Evolutionary conservation across 2,329 filamentous ascomycete species (phyloP).

Genomic region (Sporothrix brunneoviolacea): DNA sequence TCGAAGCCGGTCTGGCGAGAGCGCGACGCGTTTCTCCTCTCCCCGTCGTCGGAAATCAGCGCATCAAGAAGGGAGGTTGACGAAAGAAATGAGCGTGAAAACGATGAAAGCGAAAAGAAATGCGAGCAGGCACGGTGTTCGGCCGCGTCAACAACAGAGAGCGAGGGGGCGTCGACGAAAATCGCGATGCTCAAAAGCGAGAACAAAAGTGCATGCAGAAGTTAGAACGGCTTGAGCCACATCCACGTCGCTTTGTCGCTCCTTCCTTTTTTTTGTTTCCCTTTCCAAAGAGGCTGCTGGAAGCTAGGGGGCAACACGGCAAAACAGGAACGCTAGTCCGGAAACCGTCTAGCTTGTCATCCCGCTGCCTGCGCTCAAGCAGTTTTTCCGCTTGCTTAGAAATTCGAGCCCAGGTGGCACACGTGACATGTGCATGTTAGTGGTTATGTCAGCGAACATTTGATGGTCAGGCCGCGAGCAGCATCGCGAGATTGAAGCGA

Average conservation of each 20-base stretch:
- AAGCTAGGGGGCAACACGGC: slow-evolving; percentile 14
- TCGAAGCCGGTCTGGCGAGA: slow-evolving; percentile 9
- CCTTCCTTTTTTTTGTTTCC: slow-evolving; percentile 11
- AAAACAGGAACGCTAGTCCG: slow-evolving; percentile 6
- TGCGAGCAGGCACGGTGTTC: neutral
- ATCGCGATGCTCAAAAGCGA: neutral
- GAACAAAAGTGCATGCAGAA: slow-evolving; percentile 7
- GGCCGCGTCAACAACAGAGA: neutral
- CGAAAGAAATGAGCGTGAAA: neutral
- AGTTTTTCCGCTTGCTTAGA: slow-evolving; percentile 8
- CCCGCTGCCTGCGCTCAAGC: neutral
- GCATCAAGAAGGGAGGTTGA: slow-evolving; percentile 14
- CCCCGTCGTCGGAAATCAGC: slow-evolving; percentile 10
- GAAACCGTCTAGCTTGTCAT: neutral
- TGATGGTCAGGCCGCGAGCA: too few relatives aligned
- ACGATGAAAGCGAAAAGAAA: neutral
- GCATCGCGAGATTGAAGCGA: too few relatives aligned
- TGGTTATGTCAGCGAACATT: too few relatives aligned
- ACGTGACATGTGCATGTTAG: neutral
- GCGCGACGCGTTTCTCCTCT: slow-evolving; percentile 19
- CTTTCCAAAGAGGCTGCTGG: slow-evolving; percentile 10
- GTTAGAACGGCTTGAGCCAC: slow-evolving; percentile 9
- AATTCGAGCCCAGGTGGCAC: neutral
- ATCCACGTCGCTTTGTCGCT: slow-evolving; percentile 7
- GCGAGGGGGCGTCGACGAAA: neutral